Conservation (phyloP, 1,284 basidiomycete species). For the Sporisorium iseilematis-ciliati region DNA sequence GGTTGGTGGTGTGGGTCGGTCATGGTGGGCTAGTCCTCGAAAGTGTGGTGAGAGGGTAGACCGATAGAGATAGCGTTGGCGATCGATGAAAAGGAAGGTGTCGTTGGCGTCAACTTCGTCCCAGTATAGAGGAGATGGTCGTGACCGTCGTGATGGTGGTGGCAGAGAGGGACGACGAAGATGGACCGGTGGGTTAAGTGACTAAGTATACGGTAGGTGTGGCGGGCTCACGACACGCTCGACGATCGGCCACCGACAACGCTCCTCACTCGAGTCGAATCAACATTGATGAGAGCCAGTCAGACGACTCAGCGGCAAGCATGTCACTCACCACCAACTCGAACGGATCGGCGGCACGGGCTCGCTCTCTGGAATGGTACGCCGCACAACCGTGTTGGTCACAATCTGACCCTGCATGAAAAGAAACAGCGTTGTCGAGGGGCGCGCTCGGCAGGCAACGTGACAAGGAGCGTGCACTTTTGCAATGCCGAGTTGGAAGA, state of each 20-base stretch:
- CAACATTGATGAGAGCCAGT: not conserved
- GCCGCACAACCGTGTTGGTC: not conserved
- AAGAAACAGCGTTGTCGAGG: not conserved
- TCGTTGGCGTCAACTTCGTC: too few relatives aligned
- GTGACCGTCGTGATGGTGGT: slow-evolving; percentile 5
- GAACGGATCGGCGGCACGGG: not conserved
- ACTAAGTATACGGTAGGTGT: not conserved
- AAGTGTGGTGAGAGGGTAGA: not conserved
- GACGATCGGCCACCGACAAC: too few relatives aligned
- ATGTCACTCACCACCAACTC: too few relatives aligned
- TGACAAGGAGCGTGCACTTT: slow-evolving; percentile 11
- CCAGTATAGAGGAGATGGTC: too few relatives aligned
- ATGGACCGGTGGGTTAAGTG: too few relatives aligned
- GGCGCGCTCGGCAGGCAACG: slow-evolving; percentile 11
- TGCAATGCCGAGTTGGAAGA: slow-evolving; percentile 9
- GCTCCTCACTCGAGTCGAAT: not conserved
- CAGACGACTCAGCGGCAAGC: slow-evolving; percentile 7
- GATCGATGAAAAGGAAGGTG: too few relatives aligned
- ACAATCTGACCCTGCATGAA: slow-evolving; percentile 11
- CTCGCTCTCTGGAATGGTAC: too few relatives aligned
- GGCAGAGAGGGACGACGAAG: not conserved
- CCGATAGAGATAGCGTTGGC: too few relatives aligned
- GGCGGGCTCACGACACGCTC: not conserved
- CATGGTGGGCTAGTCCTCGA: slow-evolving; percentile 3
- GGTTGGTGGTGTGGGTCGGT: too few relatives aligned